Evolutionary conservation across 306 rosid species (phyloP).

Genomic region (Benincasa hispida): DNA sequence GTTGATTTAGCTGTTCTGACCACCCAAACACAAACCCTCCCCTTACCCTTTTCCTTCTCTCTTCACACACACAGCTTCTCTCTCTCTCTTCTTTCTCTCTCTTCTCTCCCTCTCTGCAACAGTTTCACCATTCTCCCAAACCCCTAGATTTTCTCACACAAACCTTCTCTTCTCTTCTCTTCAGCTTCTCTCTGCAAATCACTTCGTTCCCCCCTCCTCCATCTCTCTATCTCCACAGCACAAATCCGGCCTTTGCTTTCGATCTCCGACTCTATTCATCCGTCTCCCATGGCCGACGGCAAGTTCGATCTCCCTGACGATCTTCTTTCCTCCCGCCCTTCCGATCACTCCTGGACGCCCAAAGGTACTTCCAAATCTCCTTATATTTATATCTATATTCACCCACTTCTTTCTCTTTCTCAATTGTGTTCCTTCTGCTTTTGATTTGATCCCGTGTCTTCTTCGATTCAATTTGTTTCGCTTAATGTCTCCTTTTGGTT

Average conservation of each 20-base stretch:
- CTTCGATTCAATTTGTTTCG: constrained; percentile 8
- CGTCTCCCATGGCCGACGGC: constrained; percentile 33
- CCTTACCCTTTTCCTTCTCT: constrained; percentile 12
- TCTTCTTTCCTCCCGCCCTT: constrained; percentile 30
- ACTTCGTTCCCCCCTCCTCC: neutral
- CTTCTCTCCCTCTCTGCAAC: constrained; percentile 1
- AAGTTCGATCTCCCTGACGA: constrained; percentile 45
- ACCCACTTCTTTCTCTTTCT: neutral
- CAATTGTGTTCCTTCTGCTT: neutral
- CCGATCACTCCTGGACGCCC: constrained; percentile 37
- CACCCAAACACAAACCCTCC: constrained; percentile 18
- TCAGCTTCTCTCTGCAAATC: neutral
- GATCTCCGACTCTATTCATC: neutral
- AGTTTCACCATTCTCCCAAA: constrained; percentile 14
- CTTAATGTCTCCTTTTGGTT: neutral
- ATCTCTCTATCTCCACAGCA: neutral
- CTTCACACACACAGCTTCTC: constrained; percentile 9
- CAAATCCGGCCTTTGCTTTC: neutral
- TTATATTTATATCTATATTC: neutral
- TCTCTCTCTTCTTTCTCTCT: neutral
- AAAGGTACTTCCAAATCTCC: constrained; percentile 19
- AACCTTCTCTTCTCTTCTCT: neutral
- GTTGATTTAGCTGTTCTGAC: constrained; percentile 43
- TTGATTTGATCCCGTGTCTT: neutral
- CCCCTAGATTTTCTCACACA: constrained; percentile 29